Conservation (phyloP, 805 yeast species). For the Lipomyces yamadae region DNA sequence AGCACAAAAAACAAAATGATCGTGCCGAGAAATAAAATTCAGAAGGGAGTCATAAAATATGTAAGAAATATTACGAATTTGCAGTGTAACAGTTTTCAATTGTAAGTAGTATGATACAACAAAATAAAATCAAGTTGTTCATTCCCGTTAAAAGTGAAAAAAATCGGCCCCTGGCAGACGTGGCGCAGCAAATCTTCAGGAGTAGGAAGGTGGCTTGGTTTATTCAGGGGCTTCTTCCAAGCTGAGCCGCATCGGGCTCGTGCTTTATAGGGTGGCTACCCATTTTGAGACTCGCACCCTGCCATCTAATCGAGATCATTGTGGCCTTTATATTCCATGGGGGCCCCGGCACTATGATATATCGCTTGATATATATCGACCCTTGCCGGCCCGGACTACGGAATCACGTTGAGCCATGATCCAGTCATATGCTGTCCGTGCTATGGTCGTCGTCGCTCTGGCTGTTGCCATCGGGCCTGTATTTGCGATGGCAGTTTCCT, state of each 20-base stretch:
- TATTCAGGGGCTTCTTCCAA: background rate
- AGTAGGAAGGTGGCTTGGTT: background rate
- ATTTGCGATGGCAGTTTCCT: background rate
- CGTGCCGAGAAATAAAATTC: background rate
- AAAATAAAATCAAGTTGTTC: background rate
- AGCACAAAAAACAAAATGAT: background rate
- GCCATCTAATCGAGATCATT: background rate
- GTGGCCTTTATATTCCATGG: too few species aligned
- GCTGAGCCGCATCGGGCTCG: background rate
- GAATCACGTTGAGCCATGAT: background rate
- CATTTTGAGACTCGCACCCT: background rate
- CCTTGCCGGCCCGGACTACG: too few species aligned
- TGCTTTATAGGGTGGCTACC: background rate
- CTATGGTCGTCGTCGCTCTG: background rate
- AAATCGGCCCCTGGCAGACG: background rate
- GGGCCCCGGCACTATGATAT: too few species aligned
- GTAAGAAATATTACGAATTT: background rate
- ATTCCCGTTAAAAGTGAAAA: too few species aligned
- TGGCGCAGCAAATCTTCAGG: background rate
- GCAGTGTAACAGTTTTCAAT: background rate
- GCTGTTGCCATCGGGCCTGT: background rate
- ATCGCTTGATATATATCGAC: too few species aligned
- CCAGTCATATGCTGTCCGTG: background rate
- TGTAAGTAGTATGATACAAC: background rate
- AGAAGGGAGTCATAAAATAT: background rate